phyloP scores from a whole-genome alignment of 139 green algal species.

The Diplosphaera chodatii region DNA sequence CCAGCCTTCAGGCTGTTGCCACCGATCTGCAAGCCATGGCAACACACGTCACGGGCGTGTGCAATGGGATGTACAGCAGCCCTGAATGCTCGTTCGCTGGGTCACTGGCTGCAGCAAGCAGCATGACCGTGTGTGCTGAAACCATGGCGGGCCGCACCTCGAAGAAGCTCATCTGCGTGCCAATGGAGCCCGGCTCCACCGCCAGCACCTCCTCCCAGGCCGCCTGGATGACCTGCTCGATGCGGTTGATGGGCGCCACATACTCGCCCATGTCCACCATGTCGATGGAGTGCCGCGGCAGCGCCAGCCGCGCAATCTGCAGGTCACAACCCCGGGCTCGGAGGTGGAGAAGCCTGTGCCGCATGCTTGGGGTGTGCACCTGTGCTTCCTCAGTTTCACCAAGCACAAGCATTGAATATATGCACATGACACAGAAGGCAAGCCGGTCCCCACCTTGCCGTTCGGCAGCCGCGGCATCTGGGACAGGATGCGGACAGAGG shows the following conservation, averaged over 20 bases:
- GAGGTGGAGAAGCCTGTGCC: too few relatives aligned
- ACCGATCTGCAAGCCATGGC: not conserved
- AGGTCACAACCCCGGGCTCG: not conserved
- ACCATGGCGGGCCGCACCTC: not conserved
- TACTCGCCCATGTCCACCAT: not conserved
- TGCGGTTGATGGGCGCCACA: not conserved
- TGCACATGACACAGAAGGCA: too few relatives aligned
- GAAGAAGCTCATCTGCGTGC: conserved; percentile 2
- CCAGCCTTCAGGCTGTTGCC: not conserved
- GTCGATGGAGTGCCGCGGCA: not conserved
- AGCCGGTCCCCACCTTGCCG: not conserved
- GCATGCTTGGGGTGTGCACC: too few relatives aligned
- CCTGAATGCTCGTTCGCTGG: too few relatives aligned
- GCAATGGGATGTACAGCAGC: too few relatives aligned
- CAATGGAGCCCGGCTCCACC: not conserved
- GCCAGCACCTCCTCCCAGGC: not conserved
- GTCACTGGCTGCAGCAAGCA: too few relatives aligned
- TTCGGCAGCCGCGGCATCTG: not conserved
- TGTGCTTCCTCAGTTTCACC: too few relatives aligned
- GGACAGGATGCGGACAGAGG: not conserved
- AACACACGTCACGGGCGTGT: too few relatives aligned
- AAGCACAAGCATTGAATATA: too few relatives aligned
- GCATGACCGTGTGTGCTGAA: too few relatives aligned
- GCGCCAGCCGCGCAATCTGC: not conserved
- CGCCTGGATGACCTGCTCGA: not conserved